phyloP scores from a whole-genome alignment of 2,329 filamentous ascomycete species.

The Colletotrichum acutatum region DNA sequence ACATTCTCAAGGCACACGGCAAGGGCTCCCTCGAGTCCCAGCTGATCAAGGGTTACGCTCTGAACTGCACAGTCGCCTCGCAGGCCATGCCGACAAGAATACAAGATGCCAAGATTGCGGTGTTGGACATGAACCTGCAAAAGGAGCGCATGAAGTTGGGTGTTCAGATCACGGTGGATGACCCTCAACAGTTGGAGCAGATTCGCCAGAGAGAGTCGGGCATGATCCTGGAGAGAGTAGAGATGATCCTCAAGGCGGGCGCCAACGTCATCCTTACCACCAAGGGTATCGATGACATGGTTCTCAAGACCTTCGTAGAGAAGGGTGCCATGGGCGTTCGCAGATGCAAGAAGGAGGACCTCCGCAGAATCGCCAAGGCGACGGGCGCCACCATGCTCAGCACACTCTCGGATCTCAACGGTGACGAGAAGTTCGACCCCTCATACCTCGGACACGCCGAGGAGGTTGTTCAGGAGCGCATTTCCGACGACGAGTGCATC shows the following conservation, averaged over 20 bases:
- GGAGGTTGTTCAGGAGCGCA: constrained; percentile 97
- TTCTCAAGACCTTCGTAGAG: constrained; percentile 94
- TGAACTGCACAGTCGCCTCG: constrained; percentile 98
- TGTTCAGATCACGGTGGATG: constrained; percentile 97
- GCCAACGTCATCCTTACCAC: constrained; percentile 97
- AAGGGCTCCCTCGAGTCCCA: constrained; percentile 91
- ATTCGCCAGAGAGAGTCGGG: constrained; percentile 92
- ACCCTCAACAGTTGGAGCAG: constrained; percentile 96
- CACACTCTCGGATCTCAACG: constrained; percentile 95
- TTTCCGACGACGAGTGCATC: constrained; percentile 99
- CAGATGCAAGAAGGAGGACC: constrained; percentile 98
- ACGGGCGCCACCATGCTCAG: constrained; percentile 94
- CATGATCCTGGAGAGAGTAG: constrained; percentile 92
- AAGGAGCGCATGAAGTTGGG: constrained; percentile 99
- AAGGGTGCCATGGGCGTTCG: constrained; percentile 95
- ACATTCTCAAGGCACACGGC: constrained; percentile 97
- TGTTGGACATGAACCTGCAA: constrained; percentile 97
- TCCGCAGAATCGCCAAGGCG: constrained; percentile 94
- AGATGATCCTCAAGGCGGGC: constrained; percentile 97
- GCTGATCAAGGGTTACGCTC: constrained; percentile 93
- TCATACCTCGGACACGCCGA: constrained; percentile 91
- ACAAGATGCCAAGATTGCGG: constrained; percentile 94
- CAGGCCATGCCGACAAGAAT: constrained; percentile 97
- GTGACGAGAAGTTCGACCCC: constrained; percentile 94
- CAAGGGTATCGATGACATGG: constrained; percentile 97